Base-by-base conservation (phyloP, 805 yeast genomes). In the Groenewaldozyma tartarivorans region DNA sequence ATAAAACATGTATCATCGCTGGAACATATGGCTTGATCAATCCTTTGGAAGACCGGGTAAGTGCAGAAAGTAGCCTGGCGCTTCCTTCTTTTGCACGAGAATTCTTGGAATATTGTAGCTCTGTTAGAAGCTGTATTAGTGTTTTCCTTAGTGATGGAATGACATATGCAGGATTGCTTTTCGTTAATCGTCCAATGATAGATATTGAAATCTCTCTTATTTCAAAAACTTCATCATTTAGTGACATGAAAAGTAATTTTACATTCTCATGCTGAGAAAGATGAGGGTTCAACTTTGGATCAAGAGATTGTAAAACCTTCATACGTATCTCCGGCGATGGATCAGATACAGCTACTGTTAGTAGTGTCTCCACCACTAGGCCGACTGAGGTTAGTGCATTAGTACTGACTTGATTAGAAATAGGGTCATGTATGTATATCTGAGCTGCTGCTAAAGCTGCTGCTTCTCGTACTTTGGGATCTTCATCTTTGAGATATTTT, bases 191-290 rank as follows among this genome's bases (percentile, higher is more conserved):
- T 2, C 98, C 97, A 44, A 92, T 75, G 7, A 88, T 72, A 38
- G 70, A 71, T 26, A 90, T 75, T 0, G 95, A 81, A 13, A 77
- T 81, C 51, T 82, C 77, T 41, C 95, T 73, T 7, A 92, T 81
- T 7, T 76, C 77, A 55, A 92, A 92, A 2, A 74, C 74, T 59
- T 90, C 97, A 61, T 92, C 99, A 55, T 92, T 84, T 42, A 90
- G 64, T 0, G 96, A 90, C 67, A 88, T 83, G 53, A 90, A 85
- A 18, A 92, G 66, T 11, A 88, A 62, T 41, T 85, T 70, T 24
- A 88, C 90, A 57, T 87, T 88, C 45, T 84, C 94, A 1, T 96
- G 94, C 58, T 92, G 97, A 0, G 96, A 85, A 24, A 92, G 62
- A 53, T 92, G 97, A 0, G 95, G 84, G 53, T 92, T 96, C 57